Conservation (phyloP, 148 eudicot genomes). For the Cornus kousa region DNA sequence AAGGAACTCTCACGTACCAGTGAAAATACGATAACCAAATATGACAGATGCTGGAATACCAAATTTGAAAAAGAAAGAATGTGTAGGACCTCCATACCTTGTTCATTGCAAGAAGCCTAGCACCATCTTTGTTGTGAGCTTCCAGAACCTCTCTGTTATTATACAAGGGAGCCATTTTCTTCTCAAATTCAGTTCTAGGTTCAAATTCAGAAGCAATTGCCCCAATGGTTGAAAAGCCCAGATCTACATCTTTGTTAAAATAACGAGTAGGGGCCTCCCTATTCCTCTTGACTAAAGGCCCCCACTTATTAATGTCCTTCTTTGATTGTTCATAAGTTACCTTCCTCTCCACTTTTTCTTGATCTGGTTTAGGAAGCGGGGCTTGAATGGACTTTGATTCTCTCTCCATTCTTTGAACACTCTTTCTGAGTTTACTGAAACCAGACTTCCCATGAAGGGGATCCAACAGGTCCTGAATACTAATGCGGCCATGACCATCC, state of each 20-base stretch:
- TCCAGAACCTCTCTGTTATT: conserved; percentile 62
- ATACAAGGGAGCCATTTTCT: conserved; percentile 62
- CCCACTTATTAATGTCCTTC: conserved; percentile 75
- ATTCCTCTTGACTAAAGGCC: conserved; percentile 64
- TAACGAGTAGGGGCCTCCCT: conserved; percentile 78
- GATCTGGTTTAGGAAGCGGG: conserved; percentile 72
- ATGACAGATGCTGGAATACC: neutral
- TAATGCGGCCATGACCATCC: conserved; percentile 62
- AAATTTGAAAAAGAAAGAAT: conserved; percentile 1
- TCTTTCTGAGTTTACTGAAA: conserved; percentile 54
- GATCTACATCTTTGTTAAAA: conserved; percentile 55
- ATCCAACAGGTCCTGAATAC: conserved; percentile 68
- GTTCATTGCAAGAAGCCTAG: conserved; percentile 85
- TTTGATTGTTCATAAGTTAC: conserved; percentile 56
- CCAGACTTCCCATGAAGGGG: conserved; percentile 63
- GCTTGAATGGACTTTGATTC: conserved; percentile 52
- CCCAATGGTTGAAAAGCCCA: conserved; percentile 72
- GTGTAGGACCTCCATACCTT: conserved; percentile 47
- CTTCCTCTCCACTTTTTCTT: conserved; percentile 65
- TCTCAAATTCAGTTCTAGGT: conserved; percentile 88
- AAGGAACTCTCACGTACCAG: neutral
- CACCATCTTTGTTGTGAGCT: conserved; percentile 85
- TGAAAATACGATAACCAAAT: neutral
- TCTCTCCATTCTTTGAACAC: conserved; percentile 42
- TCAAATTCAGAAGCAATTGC: conserved; percentile 92